These are phyloP conservation scores for Platismatia glauca DNA, from an alignment of 495 filamentous ascomycete species.

Conservation along the genomic window DNA sequence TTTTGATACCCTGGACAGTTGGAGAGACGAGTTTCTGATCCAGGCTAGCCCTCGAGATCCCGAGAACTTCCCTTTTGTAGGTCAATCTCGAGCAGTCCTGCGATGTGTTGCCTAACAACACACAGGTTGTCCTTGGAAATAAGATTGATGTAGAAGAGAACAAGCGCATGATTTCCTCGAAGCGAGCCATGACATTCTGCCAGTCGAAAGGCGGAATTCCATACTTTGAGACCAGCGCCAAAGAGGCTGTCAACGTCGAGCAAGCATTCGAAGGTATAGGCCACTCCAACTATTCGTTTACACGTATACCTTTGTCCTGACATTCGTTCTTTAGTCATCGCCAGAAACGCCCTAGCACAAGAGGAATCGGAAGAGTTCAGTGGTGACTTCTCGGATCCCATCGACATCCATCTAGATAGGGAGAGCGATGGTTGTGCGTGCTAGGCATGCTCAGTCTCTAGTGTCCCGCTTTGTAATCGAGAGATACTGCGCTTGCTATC, in stretches of 20 bases:
- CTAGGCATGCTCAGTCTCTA: slow-evolving; percentile 29
- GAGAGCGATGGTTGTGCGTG: slow-evolving; percentile 89
- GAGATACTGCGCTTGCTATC: neutral
- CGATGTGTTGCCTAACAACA: neutral
- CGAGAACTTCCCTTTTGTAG: slow-evolving; percentile 94
- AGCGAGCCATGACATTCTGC: slow-evolving; percentile 94
- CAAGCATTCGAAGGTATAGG: slow-evolving; percentile 88
- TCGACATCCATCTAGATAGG: slow-evolving; percentile 91
- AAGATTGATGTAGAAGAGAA: slow-evolving; percentile 99
- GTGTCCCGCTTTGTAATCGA: neutral
- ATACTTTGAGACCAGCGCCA: slow-evolving; percentile 98
- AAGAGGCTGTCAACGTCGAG: slow-evolving; percentile 97
- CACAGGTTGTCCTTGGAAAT: slow-evolving; percentile 85
- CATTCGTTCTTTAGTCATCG: slow-evolving; percentile 62
- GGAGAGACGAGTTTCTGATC: slow-evolving; percentile 97
- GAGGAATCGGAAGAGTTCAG: slow-evolving; percentile 91
- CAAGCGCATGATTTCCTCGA: slow-evolving; percentile 91
- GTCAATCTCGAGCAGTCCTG: slow-evolving; percentile 28
- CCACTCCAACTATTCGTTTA: neutral
- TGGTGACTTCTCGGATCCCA: slow-evolving; percentile 92
- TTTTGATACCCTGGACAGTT: slow-evolving; percentile 96
- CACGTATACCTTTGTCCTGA: slow-evolving; percentile 13
- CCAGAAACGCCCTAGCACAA: slow-evolving; percentile 86
- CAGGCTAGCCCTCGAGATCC: slow-evolving; percentile 94
- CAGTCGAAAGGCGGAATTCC: slow-evolving; percentile 94